These are phyloP conservation scores for Didymellaceae sp. DNA, from an alignment of 2,329 filamentous ascomycete species.

Conservation along the genomic window DNA sequence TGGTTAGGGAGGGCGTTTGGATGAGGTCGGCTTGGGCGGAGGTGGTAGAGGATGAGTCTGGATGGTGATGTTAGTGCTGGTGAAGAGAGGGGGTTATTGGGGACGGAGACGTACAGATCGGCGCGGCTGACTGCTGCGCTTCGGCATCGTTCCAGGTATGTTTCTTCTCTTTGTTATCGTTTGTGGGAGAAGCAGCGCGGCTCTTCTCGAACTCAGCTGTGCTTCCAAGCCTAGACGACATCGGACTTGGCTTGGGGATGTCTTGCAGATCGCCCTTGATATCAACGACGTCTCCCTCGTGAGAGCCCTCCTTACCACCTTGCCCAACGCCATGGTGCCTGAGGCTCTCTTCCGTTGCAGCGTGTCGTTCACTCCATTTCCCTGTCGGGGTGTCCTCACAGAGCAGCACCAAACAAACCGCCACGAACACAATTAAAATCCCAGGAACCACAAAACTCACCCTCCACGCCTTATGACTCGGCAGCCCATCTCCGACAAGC, in stretches of 20 bases:
- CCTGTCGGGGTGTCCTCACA: slow-evolving; percentile 84
- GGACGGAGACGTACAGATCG: slow-evolving; percentile 7
- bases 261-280: slow-evolving; percentile 12
- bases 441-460: slow-evolving; percentile 83
- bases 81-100: too few species aligned
- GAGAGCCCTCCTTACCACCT: neutral
- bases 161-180: slow-evolving; percentile 34
- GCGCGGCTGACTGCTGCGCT: slow-evolving; percentile 43
- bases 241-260: slow-evolving; percentile 1
- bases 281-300: slow-evolving; percentile 10
- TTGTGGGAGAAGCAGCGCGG: neutral
- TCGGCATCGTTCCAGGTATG: slow-evolving; percentile 33
- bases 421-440: slow-evolving; percentile 71
- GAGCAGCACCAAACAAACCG: slow-evolving; percentile 69
- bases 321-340: slow-evolving; percentile 7
- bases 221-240: slow-evolving; percentile 6
- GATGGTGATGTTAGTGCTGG: too few species aligned
- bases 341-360: slow-evolving; percentile 63
- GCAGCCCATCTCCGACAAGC: slow-evolving; percentile 63
- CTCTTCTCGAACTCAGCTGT: slow-evolving; percentile 9
- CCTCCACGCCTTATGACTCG: slow-evolving; percentile 75
- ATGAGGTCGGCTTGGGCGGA: slow-evolving; percentile 65
- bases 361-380: slow-evolving; percentile 74
- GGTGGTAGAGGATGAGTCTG: too few species aligned
- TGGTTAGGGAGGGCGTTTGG: slow-evolving; percentile 64